phyloP scores from a whole-genome alignment of 192 early-diverging fungal species.

The Phycomyces blakesleeanus region DNA sequence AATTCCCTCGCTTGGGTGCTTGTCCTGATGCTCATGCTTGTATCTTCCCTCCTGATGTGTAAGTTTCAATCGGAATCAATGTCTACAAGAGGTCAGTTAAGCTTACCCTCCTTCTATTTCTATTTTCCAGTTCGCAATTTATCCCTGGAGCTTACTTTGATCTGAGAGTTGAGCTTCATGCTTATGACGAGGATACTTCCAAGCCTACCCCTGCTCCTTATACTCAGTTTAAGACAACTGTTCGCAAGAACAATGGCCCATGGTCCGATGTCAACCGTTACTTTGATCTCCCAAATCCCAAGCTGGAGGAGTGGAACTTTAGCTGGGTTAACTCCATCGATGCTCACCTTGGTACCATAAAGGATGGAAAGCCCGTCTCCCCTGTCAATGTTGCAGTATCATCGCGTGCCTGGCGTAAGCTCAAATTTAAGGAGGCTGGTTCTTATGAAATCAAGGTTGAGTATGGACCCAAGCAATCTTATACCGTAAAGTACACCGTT shows the following conservation, averaged over 20 bases:
- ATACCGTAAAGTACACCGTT: conserved; percentile 45
- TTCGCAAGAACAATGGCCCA: conserved; percentile 36
- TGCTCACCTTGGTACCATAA: conserved; percentile 10
- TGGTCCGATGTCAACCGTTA: conserved; percentile 41
- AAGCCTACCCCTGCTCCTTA: conserved; percentile 35
- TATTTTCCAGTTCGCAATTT: conserved; percentile 45
- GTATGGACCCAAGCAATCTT: conserved; percentile 45
- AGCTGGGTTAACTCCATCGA: conserved; percentile 43
- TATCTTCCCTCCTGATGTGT: conserved; percentile 47
- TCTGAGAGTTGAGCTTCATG: conserved; percentile 58
- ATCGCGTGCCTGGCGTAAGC: conserved; percentile 43
- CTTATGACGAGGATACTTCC: conserved; percentile 37
- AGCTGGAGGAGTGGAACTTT: conserved; percentile 48
- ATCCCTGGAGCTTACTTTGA: conserved; percentile 55
- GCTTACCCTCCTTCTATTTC: conserved; percentile 3
- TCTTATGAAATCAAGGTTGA: conserved; percentile 44
- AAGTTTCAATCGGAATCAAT: conserved; percentile 11
- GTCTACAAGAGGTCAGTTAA: background rate
- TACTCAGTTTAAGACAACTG: conserved; percentile 41
- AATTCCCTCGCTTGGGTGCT: conserved; percentile 46
- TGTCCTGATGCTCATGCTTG: conserved; percentile 44
- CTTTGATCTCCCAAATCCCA: conserved; percentile 29
- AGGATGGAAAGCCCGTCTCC: conserved; percentile 28
- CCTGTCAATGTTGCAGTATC: conserved; percentile 48
- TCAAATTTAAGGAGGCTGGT: conserved; percentile 42